These are phyloP conservation scores for Bromus sterilis DNA, from an alignment of 176 grass and related monocot genomes.

Conservation along the genomic window DNA sequence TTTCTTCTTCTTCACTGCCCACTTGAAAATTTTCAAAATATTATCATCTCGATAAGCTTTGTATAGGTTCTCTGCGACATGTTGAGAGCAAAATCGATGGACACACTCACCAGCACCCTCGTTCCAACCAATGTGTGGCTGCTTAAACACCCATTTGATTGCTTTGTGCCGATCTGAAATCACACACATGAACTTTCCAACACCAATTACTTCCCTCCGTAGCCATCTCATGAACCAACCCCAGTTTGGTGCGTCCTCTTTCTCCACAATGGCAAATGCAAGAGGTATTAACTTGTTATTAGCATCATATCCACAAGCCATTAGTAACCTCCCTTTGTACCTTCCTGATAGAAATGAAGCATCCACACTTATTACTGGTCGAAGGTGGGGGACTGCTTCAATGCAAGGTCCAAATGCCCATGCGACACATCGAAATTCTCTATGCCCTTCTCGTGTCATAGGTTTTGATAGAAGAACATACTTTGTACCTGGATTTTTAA, in stretches of 20 bases:
- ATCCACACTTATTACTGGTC: not conserved
- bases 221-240: not conserved
- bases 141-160: constrained; percentile 4
- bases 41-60: not conserved
- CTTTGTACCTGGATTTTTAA: not conserved
- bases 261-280: not conserved
- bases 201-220: not conserved
- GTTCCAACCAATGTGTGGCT: not conserved
- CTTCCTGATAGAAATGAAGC: not conserved
- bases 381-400: not conserved
- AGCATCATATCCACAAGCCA: not conserved
- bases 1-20: not conserved
- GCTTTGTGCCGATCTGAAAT: not conserved
- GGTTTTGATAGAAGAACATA: not conserved
- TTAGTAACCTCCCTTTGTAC: not conserved
- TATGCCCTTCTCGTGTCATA: too few relatives aligned
- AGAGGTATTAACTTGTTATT: not conserved
- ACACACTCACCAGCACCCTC: not conserved
- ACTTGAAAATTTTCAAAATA: not conserved
- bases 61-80: not conserved
- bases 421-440: not conserved
- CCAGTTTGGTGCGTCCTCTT: not conserved
- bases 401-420: constrained; percentile 1
- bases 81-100: not conserved
- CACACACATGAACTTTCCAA: not conserved